phyloP scores from a whole-genome alignment of 2,329 filamentous ascomycete genomes.

The Ceratocystis cubensis region DNA sequence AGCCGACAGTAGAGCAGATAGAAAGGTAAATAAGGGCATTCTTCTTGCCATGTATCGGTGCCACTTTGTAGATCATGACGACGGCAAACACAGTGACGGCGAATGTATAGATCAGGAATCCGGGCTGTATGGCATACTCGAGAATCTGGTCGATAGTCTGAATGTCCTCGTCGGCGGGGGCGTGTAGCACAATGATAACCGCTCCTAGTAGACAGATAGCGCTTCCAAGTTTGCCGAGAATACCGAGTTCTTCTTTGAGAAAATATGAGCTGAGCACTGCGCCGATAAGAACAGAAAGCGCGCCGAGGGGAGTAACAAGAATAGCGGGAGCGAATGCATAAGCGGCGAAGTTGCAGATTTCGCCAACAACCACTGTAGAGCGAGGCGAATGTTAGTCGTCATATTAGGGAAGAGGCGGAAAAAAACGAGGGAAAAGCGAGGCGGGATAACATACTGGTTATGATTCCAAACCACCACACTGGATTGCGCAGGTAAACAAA shows the following conservation, averaged over 20 bases:
- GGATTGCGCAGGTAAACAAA: slow-evolving; percentile 89
- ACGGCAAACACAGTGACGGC: slow-evolving; percentile 70
- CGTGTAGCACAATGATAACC: slow-evolving; percentile 94
- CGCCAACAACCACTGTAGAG: slow-evolving; percentile 70
- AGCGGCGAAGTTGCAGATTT: slow-evolving; percentile 93
- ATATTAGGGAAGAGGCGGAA: not conserved
- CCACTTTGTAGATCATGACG: slow-evolving; percentile 93
- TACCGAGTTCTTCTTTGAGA: slow-evolving; percentile 78
- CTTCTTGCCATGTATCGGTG: slow-evolving; percentile 79
- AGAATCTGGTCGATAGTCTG: slow-evolving; percentile 85
- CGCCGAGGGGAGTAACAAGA: slow-evolving; percentile 86
- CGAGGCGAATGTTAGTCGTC: slow-evolving; percentile 44
- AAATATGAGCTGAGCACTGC: slow-evolving; percentile 93
- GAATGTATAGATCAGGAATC: slow-evolving; percentile 77
- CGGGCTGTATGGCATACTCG: slow-evolving; percentile 77
- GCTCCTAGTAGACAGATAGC: slow-evolving; percentile 93
- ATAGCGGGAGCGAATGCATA: slow-evolving; percentile 99
- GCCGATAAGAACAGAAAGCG: slow-evolving; percentile 86
- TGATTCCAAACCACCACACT: slow-evolving; percentile 94
- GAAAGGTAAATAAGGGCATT: slow-evolving; percentile 95
- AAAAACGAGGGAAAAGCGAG: not conserved
- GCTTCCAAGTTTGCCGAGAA: slow-evolving; percentile 83
- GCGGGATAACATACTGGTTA: slow-evolving; percentile 52
- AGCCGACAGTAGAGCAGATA: slow-evolving; percentile 94
- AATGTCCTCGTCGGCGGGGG: slow-evolving; percentile 85